Evolutionary conservation across 202 grass and related monocot species (phyloP).

Genomic region (Bolboschoenoplectus hybrid): DNA sequence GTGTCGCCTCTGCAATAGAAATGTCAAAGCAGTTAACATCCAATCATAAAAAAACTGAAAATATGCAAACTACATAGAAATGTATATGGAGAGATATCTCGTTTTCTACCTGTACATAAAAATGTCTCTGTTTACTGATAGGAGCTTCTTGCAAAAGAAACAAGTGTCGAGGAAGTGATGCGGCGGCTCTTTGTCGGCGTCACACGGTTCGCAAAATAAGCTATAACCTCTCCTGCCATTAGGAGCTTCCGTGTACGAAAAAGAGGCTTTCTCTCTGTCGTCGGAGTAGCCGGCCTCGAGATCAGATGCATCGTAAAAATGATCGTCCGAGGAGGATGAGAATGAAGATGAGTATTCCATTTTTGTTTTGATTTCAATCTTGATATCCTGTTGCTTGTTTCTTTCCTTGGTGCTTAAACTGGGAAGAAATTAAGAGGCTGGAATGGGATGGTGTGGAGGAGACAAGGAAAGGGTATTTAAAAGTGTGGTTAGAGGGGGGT

Average conservation of each 20-base stretch:
- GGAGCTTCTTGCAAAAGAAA: slow-evolving; percentile 69
- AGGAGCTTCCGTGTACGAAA: slow-evolving; percentile 39
- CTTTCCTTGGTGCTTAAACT: slow-evolving; percentile 25
- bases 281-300: slow-evolving; percentile 57
- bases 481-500: background rate
- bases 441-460: slow-evolving; percentile 40
- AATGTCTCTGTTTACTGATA: slow-evolving; percentile 68
- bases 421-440: slow-evolving; percentile 11
- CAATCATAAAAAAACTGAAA: slow-evolving; percentile 13
- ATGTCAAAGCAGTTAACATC: background rate
- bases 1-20: slow-evolving; percentile 59
- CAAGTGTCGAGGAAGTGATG: slow-evolving; percentile 75
- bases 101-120: slow-evolving; percentile 76
- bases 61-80: background rate
- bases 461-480: background rate
- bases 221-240: slow-evolving; percentile 33
- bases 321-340: slow-evolving; percentile 32
- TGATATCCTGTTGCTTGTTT: slow-evolving; percentile 33
- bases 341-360: slow-evolving; percentile 46
- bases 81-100: background rate
- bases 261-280: slow-evolving; percentile 6
- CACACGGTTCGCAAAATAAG: slow-evolving; percentile 51
- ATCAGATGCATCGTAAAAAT: slow-evolving; percentile 41
- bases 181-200: slow-evolving; percentile 41
- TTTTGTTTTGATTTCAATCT: slow-evolving; percentile 6